Base-by-base conservation (phyloP, 1,284 basidiomycete genomes). In the Ustanciosporium gigantosporum region DNA sequence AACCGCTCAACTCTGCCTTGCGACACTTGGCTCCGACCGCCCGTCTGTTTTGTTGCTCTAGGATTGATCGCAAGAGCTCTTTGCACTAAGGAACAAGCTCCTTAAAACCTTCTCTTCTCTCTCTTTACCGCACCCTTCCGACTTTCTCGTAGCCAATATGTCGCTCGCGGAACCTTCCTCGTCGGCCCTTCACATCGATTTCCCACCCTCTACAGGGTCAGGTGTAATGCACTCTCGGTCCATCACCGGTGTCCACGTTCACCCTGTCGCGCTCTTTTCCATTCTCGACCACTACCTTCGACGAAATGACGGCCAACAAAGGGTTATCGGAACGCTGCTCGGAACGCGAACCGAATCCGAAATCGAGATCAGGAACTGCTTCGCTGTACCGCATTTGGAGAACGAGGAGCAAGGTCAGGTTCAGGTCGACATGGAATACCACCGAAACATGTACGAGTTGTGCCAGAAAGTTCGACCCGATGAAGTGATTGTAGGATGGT, bases 211-310 rank as follows among this genome's bases (percentile, higher is more conserved):
- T 19, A 62, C 71, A 7, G 60, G 51, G 16, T 66, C 68, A 41
- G 72, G 71, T 36, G 59, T 74, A 21, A 64, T 76, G 46, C 66
- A 71, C 57, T 76, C 73, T 24, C 72, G 74, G 17, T 73, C 75
- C 31, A 55, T 75, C 46, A 61, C 73, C 4, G 57, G 66, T 27
- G 75, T 77, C 27, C 66, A 69, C 39, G 71, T 77, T 20, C 75
- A 77, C 47, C 75, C 75, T 21, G 74, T 72, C 36, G 75, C 91
- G 7, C 85, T 98, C 49, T 92, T 96, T 78, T 88, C 90, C 49
- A 92, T 97, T 81, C 87, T 98, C 62, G 94, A 97, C 80, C 94
- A 98, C 82, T 95, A 92, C 81, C 86, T 97, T 41, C 88, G 95
- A 29, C 86, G 92, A 58, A 89, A 92, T 73, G 88, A 57, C 31